A percentile compares a stretch with the other conserved stretches of the same genome.
phyloP scores from a whole-genome alignment of 108 stramenopile species.

The Schizochytrium sp. region DNA sequence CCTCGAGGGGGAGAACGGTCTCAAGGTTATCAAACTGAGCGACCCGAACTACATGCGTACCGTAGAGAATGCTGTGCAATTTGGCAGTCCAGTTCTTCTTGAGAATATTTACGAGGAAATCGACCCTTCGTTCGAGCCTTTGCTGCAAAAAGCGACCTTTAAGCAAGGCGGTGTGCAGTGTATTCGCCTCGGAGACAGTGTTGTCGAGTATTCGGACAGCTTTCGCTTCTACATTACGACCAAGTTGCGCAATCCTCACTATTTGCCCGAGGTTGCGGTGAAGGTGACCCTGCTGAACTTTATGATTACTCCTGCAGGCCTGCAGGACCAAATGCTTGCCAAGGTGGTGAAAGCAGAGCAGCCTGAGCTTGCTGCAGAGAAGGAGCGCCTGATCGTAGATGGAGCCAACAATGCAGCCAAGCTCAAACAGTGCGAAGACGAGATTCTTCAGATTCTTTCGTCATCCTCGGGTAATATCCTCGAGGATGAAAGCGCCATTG shows the following conservation, averaged over 20 bases:
- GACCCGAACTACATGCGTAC: slow-evolving; percentile 51
- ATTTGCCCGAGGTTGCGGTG: slow-evolving; percentile 33
- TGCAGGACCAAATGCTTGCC: slow-evolving; percentile 36
- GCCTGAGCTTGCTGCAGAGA: slow-evolving; percentile 39
- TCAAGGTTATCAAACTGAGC: slow-evolving; percentile 51
- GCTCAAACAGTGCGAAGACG: slow-evolving; percentile 35
- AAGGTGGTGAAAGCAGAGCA: slow-evolving; percentile 39
- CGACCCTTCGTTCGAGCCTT: slow-evolving; percentile 51
- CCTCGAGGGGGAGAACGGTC: slow-evolving; percentile 37
- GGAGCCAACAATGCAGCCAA: slow-evolving; percentile 32
- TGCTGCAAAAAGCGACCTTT: slow-evolving; percentile 49
- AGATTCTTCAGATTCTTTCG: slow-evolving; percentile 34
- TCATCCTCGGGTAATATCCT: slow-evolving; percentile 36
- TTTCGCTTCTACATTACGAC: slow-evolving; percentile 46
- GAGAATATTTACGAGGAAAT: slow-evolving; percentile 58
- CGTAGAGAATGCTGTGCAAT: slow-evolving; percentile 51
- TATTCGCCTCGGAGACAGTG: slow-evolving; percentile 51
- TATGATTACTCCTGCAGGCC: slow-evolving; percentile 27
- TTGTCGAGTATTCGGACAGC: slow-evolving; percentile 42
- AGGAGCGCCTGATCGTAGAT: slow-evolving; percentile 26
- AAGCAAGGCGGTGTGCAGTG: slow-evolving; percentile 49
- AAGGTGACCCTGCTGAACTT: slow-evolving; percentile 34
- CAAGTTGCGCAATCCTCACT: slow-evolving; percentile 42
- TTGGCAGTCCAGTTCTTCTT: slow-evolving; percentile 53
- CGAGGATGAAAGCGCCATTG: slow-evolving; percentile 34